Evolutionary conservation across 2,329 filamentous ascomycete species (phyloP).

Genomic region (Claviceps spartinae): DNA sequence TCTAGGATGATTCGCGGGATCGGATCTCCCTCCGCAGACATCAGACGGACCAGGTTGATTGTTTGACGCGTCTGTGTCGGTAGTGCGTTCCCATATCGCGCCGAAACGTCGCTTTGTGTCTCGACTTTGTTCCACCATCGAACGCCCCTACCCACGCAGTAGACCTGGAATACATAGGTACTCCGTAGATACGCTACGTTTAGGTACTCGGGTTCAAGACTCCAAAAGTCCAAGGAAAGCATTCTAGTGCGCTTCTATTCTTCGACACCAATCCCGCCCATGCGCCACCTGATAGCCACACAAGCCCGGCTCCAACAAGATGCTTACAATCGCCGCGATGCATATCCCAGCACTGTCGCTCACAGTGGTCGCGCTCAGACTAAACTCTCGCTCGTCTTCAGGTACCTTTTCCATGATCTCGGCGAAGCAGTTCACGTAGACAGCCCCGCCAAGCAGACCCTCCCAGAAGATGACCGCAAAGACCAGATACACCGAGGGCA

Average conservation of each 20-base stretch:
- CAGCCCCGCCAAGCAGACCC: conserved; percentile 74
- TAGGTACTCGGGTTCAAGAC: too few species aligned
- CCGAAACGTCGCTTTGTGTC: too few species aligned
- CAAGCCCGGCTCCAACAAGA: conserved; percentile 66
- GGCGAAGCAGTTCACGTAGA: conserved; percentile 93
- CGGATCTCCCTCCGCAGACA: neutral
- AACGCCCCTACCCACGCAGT: neutral
- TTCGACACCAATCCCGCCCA: conserved; percentile 61
- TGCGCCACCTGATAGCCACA: conserved; percentile 76
- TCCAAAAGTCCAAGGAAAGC: too few species aligned
- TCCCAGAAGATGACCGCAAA: conserved; percentile 89
- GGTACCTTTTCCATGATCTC: conserved; percentile 80
- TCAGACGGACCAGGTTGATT: neutral
- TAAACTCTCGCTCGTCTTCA: conserved; percentile 74
- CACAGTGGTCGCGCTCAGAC: conserved; percentile 75
- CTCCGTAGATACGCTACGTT: too few species aligned
- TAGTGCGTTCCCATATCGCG: neutral
- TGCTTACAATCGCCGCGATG: conserved; percentile 71
- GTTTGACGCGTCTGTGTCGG: neutral
- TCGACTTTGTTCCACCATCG: too few species aligned
- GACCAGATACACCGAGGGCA: conserved; percentile 76
- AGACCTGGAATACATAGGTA: too few species aligned
- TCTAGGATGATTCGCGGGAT: neutral
- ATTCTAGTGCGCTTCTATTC: conserved; percentile 28
- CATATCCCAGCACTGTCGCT: conserved; percentile 88